Conservation (phyloP, 768 basidiomycete species). For the Trametes villosa region DNA sequence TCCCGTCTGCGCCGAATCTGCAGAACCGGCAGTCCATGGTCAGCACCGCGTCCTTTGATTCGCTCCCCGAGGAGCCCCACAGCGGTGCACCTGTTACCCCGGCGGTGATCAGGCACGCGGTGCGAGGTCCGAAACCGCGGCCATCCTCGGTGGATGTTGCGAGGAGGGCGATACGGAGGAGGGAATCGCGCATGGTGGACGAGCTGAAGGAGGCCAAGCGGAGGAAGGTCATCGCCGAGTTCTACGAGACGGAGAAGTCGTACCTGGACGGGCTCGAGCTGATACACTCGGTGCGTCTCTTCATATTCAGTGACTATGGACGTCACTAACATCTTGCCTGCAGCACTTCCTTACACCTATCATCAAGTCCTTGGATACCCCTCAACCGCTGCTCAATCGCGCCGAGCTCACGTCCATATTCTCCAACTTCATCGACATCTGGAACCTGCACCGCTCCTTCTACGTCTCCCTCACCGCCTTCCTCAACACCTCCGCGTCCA, state of each 20-base stretch:
- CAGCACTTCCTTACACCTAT: constrained; percentile 86
- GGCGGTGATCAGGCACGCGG: constrained; percentile 38
- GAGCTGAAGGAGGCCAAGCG: constrained; percentile 59
- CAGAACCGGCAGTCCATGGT: constrained; percentile 66
- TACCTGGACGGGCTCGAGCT: constrained; percentile 85
- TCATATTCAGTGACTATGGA: neutral
- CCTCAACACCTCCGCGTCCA: constrained; percentile 36
- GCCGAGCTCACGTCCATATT: constrained; percentile 74
- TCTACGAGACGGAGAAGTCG: constrained; percentile 78
- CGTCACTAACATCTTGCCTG: neutral
- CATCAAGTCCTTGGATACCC: constrained; percentile 70
- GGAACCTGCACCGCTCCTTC: constrained; percentile 84
- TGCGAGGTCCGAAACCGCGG: constrained; percentile 33
- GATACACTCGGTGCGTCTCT: constrained; percentile 68
- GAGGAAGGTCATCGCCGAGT: constrained; percentile 75
- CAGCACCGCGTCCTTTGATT: constrained; percentile 77
- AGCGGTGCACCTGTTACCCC: constrained; percentile 35
- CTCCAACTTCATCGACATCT: constrained; percentile 90
- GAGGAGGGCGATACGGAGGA: constrained; percentile 42
- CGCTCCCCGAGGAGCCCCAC: constrained; percentile 58
- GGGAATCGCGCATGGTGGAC: constrained; percentile 47
- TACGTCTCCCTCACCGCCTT: constrained; percentile 60
- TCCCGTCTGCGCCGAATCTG: constrained; percentile 45
- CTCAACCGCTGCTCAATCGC: constrained; percentile 70
- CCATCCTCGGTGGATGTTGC: constrained; percentile 47